Percentiles rank a stretch among this genome's conserved stretches.
Conservation (phyloP, 2,329 filamentous ascomycete genomes). For the Achaetomium macrosporum region DNA sequence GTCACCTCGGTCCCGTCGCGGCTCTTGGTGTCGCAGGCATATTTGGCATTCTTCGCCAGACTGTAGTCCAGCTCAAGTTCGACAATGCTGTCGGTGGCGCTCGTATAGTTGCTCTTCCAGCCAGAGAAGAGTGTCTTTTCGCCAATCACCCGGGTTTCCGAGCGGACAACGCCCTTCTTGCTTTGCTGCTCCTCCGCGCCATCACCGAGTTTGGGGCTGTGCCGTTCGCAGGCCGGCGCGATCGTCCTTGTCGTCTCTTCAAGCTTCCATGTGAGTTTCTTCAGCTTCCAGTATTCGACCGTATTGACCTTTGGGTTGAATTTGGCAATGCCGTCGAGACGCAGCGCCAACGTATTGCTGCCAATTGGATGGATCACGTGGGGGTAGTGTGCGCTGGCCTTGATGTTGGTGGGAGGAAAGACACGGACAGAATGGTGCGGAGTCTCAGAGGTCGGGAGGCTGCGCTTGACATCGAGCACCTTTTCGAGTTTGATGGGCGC, state of each 20-base stretch:
- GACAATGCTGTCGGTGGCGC: slow-evolving; percentile 50
- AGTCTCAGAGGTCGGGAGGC: slow-evolving; percentile 64
- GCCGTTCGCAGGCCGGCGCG: slow-evolving; percentile 73
- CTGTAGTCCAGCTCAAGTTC: slow-evolving; percentile 79
- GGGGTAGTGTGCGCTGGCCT: slow-evolving; percentile 74
- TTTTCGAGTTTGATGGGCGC: slow-evolving; percentile 55
- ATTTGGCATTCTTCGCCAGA: slow-evolving; percentile 51
- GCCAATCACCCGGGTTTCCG: slow-evolving; percentile 71
- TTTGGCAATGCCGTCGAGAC: slow-evolving; percentile 78
- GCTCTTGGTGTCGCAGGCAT: slow-evolving; percentile 72
- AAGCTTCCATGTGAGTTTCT: slow-evolving; percentile 87
- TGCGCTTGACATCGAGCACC: slow-evolving; percentile 69
- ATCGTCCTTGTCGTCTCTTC: slow-evolving; percentile 80
- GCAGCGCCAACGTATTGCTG: slow-evolving; percentile 71
- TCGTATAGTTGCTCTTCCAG: slow-evolving; percentile 71
- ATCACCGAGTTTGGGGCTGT: slow-evolving; percentile 51
- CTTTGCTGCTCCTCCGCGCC: slow-evolving; percentile 33
- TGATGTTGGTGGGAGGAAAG: slow-evolving; percentile 93
- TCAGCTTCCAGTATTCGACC: slow-evolving; percentile 76
- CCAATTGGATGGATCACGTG: slow-evolving; percentile 82
- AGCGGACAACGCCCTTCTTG: slow-evolving; percentile 65
- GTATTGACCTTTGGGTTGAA: slow-evolving; percentile 63
- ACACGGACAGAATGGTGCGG: slow-evolving; percentile 89
- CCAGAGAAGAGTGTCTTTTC: slow-evolving; percentile 76
- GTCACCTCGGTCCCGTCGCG: slow-evolving; percentile 69